Base-by-base conservation (phyloP, 2,329 filamentous ascomycete species). In the Fusarium hostae region DNA sequence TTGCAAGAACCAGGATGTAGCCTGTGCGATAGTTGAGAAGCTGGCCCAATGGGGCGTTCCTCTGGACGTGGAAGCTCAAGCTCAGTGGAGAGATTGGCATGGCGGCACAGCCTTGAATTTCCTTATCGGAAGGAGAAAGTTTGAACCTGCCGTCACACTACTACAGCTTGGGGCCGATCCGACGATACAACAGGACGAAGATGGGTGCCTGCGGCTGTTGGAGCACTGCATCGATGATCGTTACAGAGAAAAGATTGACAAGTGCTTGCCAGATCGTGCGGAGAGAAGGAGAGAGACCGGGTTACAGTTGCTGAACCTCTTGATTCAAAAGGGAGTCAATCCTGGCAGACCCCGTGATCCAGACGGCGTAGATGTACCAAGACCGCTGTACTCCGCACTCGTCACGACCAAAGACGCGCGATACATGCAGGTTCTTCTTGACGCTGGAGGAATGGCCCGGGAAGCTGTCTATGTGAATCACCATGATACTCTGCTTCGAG, bases 321-420 rank as follows among this genome's bases (percentile, higher is more conserved):
- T 59, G 1, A 41, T 55, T 4, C 28, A 32, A 20, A 39, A 39
- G 13, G 57, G 57, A 12, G 30, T 55, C 3, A 18, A 59, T 7
- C 28, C 51, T 4, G 39, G 32, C 22, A 16, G 18, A 9, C 35
- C 7, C 4, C 7, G 6, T 10, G 18, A 32, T 10, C 8, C n/a
- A 9, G 13, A 12, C 6, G 1, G 5, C 4, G 3, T 20, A 1
- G 22, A 37, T 6, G 30, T 22, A 1, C 16, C 35, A 11, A 30
- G 47, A 3, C 57, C 57, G 2, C 2, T 59, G 4, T 22, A 55
- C 9, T 55, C 28, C 30, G 57, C 57, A 15, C 28, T 59, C 4
- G 7, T 40, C 8, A 11, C 3, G 13, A 26, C 28, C 2, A 6
- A 10, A 20, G 47, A 59, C 9, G 1, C 39, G 1, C 22, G 28